phyloP scores from a whole-genome alignment of 306 rosid genomes.

The Betula pendula region DNA sequence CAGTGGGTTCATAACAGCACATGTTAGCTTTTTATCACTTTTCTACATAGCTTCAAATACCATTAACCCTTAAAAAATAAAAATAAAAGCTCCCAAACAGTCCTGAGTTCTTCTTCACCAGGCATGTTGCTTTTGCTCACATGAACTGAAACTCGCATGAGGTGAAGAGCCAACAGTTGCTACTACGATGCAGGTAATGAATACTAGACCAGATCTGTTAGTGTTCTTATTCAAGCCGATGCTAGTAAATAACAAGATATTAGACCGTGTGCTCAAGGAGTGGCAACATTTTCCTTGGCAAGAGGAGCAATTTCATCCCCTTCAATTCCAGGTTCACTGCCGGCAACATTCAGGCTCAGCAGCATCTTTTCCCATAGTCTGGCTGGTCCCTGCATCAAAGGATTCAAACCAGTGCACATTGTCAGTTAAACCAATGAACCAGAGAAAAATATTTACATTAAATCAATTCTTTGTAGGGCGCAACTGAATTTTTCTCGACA shows the following conservation, averaged over 20 bases:
- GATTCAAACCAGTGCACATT: not conserved
- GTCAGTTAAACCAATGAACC: not conserved
- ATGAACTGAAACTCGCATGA: not conserved
- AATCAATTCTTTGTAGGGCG: not conserved
- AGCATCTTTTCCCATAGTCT: conserved; percentile 72
- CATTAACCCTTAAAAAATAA: not conserved
- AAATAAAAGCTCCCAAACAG: not conserved
- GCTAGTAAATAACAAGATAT: not conserved
- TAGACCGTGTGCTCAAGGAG: conserved; percentile 50
- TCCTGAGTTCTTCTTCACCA: conserved; percentile 1
- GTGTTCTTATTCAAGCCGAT: not conserved
- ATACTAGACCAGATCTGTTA: not conserved
- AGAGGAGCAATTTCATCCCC: conserved; percentile 86
- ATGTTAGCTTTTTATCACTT: not conserved
- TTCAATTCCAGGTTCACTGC: conserved; percentile 57
- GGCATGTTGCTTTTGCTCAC: conserved; percentile 11
- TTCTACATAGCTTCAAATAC: not conserved
- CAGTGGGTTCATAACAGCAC: not conserved
- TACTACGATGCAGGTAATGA: not conserved
- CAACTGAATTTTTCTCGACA: not conserved
- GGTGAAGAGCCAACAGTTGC: not conserved
- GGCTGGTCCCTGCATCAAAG: conserved; percentile 70
- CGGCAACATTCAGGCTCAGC: conserved; percentile 65
- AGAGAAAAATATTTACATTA: not conserved
- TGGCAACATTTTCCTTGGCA: conserved; percentile 71